A percentile compares a stretch with the other conserved stretches of the same genome.
These are phyloP conservation scores for Ceratocystis albifundus DNA, from an alignment of 2,329 filamentous ascomycete species.

Conservation along the genomic window DNA sequence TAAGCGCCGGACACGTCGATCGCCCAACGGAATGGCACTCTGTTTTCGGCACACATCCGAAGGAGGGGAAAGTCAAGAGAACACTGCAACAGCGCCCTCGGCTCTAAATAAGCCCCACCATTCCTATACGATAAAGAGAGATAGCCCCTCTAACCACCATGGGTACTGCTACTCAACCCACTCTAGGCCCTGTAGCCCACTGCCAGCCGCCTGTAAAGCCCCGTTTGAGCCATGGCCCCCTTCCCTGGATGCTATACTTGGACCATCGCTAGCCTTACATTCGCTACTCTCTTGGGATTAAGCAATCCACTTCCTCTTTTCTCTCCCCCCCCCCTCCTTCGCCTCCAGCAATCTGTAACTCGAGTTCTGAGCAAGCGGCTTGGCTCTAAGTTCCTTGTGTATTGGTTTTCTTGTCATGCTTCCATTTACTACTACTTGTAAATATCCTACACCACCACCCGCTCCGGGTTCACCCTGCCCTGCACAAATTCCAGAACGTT, in stretches of 20 bases:
- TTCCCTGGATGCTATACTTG: too few relatives aligned
- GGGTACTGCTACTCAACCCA: not conserved
- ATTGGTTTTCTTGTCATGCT: not conserved
- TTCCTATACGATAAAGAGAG: too few relatives aligned
- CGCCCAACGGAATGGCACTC: not conserved
- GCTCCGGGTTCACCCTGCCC: slow-evolving; percentile 14
- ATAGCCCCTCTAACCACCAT: too few relatives aligned
- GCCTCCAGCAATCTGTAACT: too few relatives aligned
- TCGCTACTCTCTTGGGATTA: too few relatives aligned
- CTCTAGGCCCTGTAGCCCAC: not conserved
- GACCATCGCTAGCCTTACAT: too few relatives aligned
- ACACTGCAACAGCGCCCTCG: not conserved
- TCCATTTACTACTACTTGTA: not conserved
- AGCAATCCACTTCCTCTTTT: too few relatives aligned
- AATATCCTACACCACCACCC: slow-evolving; percentile 10
- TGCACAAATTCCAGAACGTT: slow-evolving; percentile 16
- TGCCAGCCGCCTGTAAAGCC: not conserved
- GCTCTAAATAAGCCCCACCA: not conserved
- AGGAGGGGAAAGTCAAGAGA: not conserved
- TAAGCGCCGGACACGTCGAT: not conserved
- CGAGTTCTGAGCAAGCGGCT: too few relatives aligned
- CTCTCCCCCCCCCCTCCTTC: too few relatives aligned
- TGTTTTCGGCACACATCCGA: slow-evolving; percentile 10
- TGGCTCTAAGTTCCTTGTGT: too few relatives aligned
- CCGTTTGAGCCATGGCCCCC: too few relatives aligned